A percentile compares a stretch with the other conserved stretches of the same genome.
These are phyloP conservation scores for Hymenochaete sp. DNA, from an alignment of 1,284 basidiomycete genomes.

Conservation along the genomic window DNA sequence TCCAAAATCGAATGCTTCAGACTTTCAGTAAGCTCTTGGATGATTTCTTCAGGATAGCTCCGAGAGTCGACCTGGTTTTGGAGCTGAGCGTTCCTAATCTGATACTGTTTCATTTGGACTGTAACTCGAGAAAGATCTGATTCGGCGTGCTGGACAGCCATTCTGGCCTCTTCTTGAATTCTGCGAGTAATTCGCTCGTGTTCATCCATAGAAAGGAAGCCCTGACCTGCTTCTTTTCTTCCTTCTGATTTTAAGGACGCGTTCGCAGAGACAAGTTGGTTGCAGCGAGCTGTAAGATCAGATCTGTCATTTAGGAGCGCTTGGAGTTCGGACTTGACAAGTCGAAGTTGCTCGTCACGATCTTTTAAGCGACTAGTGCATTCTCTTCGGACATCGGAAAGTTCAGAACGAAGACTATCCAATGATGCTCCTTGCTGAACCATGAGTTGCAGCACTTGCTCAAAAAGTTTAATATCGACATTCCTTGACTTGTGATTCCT, in stretches of 20 bases:
- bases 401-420: slow-evolving; percentile 10
- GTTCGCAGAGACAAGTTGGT: slow-evolving; percentile 3
- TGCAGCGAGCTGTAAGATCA: not conserved
- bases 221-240: not conserved
- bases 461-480: slow-evolving; percentile 8
- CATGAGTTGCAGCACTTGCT: slow-evolving; percentile 13
- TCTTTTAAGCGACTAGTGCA: slow-evolving; percentile 6
- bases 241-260: slow-evolving; percentile 4
- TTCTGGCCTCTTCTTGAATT: slow-evolving; percentile 6
- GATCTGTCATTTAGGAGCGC: slow-evolving; percentile 4
- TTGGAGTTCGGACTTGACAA: slow-evolving; percentile 7
- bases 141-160: slow-evolving; percentile 7
- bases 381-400: slow-evolving; percentile 8
- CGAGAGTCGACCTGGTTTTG: slow-evolving; percentile 12
- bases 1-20: slow-evolving; percentile 2
- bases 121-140: slow-evolving; percentile 10
- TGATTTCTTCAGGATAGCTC: slow-evolving; percentile 12
- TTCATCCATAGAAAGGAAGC: slow-evolving; percentile 7
- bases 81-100: slow-evolving; percentile 13
- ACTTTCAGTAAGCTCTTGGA: slow-evolving; percentile 11
- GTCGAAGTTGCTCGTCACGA: slow-evolving; percentile 10
- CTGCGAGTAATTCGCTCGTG: slow-evolving; percentile 13
- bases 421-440: slow-evolving; percentile 11
- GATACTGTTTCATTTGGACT: slow-evolving; percentile 9
- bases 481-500: no score